Evolutionary conservation across 345 rosid species (phyloP).

Genomic region (Stellera chamaejasme): DNA sequence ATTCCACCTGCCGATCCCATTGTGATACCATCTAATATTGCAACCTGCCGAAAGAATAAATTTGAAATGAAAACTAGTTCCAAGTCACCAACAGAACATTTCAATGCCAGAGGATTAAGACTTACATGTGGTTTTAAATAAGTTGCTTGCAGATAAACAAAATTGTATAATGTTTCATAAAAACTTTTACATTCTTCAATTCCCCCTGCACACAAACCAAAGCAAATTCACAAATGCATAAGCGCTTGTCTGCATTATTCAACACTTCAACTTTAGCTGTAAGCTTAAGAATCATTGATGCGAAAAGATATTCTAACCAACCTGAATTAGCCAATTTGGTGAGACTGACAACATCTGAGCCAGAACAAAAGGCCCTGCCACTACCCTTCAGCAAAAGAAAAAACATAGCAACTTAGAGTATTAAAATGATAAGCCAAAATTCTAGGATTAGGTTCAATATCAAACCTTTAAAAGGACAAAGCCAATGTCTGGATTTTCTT

Average conservation of each 20-base stretch:
- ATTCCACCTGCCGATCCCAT: conserved; percentile 83
- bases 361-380: conserved; percentile 81
- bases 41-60: conserved; percentile 39
- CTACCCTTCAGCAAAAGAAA: conserved; percentile 54
- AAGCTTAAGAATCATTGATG: background rate
- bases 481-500: conserved; percentile 82
- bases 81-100: conserved; percentile 2
- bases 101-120: conserved; percentile 9
- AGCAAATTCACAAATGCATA: conserved; percentile 9
- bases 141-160: conserved; percentile 83
- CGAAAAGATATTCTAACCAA: conserved; percentile 5
- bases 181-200: conserved; percentile 60
- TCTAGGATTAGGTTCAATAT: background rate
- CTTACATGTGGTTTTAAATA: conserved; percentile 87
- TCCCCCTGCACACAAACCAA: conserved; percentile 41
- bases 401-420: conserved; percentile 27
- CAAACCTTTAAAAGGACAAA: conserved; percentile 83
- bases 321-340: conserved; percentile 55
- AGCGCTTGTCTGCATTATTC: conserved; percentile 13
- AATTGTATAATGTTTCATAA: conserved; percentile 58
- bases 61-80: background rate
- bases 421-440: background rate
- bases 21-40: conserved; percentile 65
- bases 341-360: conserved; percentile 64
- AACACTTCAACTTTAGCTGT: conserved; percentile 7